phyloP scores from a whole-genome alignment of 1,139 yeast genomes.

The Arxiozyma heterogenica region DNA sequence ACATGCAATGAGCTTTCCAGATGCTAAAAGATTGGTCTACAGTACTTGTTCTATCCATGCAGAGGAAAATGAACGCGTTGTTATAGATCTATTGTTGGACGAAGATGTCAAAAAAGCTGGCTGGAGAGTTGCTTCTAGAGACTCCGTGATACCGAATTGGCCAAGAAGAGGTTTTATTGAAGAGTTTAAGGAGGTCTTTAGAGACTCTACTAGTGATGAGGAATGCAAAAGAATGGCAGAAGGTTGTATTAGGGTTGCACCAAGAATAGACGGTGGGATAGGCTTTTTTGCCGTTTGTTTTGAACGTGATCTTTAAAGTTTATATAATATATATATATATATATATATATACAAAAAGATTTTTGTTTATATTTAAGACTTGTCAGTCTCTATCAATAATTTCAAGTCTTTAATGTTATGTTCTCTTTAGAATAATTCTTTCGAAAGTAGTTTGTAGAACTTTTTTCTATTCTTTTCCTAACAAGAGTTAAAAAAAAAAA shows the following conservation, averaged over 20 bases:
- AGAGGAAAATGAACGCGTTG: conserved; percentile 89
- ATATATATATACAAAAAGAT: neutral
- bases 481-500: neutral
- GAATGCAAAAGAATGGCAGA: conserved; percentile 55
- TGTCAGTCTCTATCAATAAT: neutral
- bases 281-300: conserved; percentile 81
- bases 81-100: conserved; percentile 62
- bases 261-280: conserved; percentile 89
- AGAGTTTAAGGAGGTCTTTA: conserved; percentile 49
- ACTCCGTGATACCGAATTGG: conserved; percentile 73
- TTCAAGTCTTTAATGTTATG: too few species aligned
- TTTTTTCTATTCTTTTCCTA: too few species aligned
- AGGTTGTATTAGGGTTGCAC: conserved; percentile 77
- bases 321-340: neutral
- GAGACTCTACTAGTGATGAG: conserved; percentile 31
- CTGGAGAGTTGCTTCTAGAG: conserved; percentile 63
- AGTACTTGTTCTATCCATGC: conserved; percentile 94
- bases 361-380: neutral
- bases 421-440: neutral
- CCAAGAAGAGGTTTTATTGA: conserved; percentile 67
- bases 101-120: conserved; percentile 50
- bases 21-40: conserved; percentile 71
- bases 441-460: neutral
- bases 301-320: conserved; percentile 23
- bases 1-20: conserved; percentile 80